phyloP scores from a whole-genome alignment of 2,329 filamentous ascomycete species.

The Penicillium palitans region DNA sequence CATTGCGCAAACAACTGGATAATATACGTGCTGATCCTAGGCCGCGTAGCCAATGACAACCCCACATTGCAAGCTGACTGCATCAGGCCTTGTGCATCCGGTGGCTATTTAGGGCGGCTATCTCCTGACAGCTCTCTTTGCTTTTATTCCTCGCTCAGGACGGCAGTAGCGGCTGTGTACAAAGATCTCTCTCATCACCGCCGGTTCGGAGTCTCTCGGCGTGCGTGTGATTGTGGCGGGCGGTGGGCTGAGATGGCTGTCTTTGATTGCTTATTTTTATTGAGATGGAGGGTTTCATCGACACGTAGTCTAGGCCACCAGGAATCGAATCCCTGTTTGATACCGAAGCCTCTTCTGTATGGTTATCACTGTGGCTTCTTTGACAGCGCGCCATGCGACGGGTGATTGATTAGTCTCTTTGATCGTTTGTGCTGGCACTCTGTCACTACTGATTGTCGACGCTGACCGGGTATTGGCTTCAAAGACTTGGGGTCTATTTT shows the following conservation, averaged over 20 bases:
- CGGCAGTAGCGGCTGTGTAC: conserved; percentile 20
- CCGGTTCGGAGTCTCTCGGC: conserved; percentile 11
- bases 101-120: conserved; percentile 14
- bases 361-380: background rate
- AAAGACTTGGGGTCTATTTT: background rate
- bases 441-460: background rate
- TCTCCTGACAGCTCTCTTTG: conserved; percentile 24
- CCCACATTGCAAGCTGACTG: conserved; percentile 1
- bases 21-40: background rate
- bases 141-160: conserved; percentile 12
- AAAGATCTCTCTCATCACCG: conserved; percentile 17
- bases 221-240: conserved; percentile 25
- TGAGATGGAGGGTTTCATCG: background rate
- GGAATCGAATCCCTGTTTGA: background rate
- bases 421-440: background rate
- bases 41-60: conserved; percentile 1
- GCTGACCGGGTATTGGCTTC: background rate
- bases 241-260: conserved; percentile 12
- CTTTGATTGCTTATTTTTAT: conserved; percentile 20
- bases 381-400: background rate
- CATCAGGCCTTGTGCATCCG: conserved; percentile 10
- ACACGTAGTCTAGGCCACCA: background rate
- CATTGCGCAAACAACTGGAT: conserved; percentile 2
- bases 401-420: background rate
- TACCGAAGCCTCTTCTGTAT: background rate